Conservation (phyloP, 441 rosid species). For the Adansonia gregorii region DNA sequence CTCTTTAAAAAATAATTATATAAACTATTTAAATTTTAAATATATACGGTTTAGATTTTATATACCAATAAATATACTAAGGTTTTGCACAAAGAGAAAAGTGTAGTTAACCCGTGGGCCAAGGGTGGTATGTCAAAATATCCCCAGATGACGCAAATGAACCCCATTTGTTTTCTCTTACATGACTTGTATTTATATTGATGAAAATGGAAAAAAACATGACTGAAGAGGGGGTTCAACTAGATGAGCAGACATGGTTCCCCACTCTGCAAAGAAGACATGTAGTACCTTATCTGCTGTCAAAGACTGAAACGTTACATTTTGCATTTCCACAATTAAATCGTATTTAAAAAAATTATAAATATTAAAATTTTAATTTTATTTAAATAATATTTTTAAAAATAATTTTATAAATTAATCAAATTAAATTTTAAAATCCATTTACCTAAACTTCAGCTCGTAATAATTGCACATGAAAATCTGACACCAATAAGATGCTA, state of each 20-base stretch:
- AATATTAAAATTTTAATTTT: no score
- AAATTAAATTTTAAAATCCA: no score
- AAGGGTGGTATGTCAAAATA: neutral
- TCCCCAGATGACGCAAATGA: neutral
- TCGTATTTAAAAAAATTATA: no score
- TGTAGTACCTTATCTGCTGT: conserved; percentile 19
- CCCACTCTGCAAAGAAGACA: conserved; percentile 7
- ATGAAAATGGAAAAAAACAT: neutral
- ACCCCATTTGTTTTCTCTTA: neutral
- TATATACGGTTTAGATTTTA: no score
- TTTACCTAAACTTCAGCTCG: no score
- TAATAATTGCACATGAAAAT: conserved; percentile 24
- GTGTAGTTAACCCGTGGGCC: neutral
- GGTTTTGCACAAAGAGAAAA: no score
- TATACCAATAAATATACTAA: no score
- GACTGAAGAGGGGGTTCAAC: neutral
- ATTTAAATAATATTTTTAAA: no score
- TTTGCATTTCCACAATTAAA: neutral
- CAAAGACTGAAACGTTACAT: neutral
- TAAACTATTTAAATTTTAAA: no score
- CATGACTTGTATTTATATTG: neutral
- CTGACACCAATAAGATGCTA: conserved; percentile 21
- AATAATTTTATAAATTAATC: no score
- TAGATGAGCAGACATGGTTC: neutral
- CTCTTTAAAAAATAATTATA: no score